phyloP scores from a whole-genome alignment of 2,329 filamentous ascomycete species.

The Paracorniculantispora psalliotae region DNA sequence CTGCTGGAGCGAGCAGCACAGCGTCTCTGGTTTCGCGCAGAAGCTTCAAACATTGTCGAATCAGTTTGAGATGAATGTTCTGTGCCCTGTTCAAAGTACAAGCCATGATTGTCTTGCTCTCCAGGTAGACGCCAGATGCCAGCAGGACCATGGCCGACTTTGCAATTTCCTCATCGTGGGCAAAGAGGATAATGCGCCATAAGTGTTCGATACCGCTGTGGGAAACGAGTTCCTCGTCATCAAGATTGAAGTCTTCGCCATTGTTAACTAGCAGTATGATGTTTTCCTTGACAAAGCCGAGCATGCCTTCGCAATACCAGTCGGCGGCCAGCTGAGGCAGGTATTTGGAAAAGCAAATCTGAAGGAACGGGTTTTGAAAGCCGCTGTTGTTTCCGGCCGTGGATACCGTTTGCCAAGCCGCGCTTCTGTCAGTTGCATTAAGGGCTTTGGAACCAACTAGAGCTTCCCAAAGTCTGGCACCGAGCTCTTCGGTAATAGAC shows the following conservation, averaged over 20 bases:
- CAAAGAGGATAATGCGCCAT: constrained; percentile 76
- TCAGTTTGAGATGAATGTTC: constrained; percentile 62
- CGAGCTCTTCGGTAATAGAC: constrained; percentile 57
- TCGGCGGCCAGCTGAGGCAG: constrained; percentile 52
- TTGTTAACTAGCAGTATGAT: constrained; percentile 45
- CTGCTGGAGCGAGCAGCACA: constrained; percentile 16
- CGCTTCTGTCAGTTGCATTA: constrained; percentile 55
- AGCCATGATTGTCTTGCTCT: constrained; percentile 45
- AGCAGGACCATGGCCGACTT: constrained; percentile 63
- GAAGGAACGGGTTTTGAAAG: constrained; percentile 52
- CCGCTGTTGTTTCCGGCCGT: constrained; percentile 34
- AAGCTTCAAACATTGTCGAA: constrained; percentile 68
- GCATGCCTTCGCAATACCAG: constrained; percentile 56
- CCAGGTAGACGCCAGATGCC: constrained; percentile 65
- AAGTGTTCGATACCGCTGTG: constrained; percentile 61
- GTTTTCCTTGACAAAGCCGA: constrained; percentile 56
- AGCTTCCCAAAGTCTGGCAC: constrained; percentile 63
- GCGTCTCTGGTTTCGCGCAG: constrained; percentile 52
- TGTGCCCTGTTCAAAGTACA: constrained; percentile 47
- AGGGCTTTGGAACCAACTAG: constrained; percentile 62
- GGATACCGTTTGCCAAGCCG: constrained; percentile 66
- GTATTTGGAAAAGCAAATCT: constrained; percentile 49
- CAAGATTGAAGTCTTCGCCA: constrained; percentile 39
- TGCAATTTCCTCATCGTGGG: constrained; percentile 61
- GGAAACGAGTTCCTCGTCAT: constrained; percentile 47